Evolutionary conservation across 2,329 filamentous ascomycete genomes (phyloP).

Genomic region (Diplodia sapinea): DNA sequence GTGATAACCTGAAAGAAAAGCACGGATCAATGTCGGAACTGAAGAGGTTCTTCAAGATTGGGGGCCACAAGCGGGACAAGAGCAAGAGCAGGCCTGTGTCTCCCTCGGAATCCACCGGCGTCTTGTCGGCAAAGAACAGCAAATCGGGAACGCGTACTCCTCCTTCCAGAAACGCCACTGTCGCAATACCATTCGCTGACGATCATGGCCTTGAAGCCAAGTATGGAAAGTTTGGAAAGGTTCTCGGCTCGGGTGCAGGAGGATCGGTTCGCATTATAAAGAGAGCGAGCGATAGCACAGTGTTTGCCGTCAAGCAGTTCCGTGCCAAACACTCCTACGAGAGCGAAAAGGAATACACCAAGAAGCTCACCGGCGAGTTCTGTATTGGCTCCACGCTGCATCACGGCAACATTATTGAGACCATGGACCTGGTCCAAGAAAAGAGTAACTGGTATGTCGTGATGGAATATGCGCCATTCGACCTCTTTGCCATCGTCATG

Average conservation of each 20-base stretch:
- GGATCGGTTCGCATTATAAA: constrained; percentile 95
- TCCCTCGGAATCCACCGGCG: constrained; percentile 47
- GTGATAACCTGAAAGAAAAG: constrained; percentile 36
- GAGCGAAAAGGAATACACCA: constrained; percentile 92
- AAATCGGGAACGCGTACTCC: constrained; percentile 49
- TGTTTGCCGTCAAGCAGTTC: constrained; percentile 98
- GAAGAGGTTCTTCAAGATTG: constrained; percentile 93
- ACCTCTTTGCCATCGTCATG: constrained; percentile 98
- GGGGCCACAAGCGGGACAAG: constrained; percentile 66
- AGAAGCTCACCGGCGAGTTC: constrained; percentile 97
- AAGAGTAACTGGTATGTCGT: constrained; percentile 96
- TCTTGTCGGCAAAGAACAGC: constrained; percentile 58
- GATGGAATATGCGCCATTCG: constrained; percentile 97
- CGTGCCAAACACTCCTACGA: constrained; percentile 90
- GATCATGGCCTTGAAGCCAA: constrained; percentile 89
- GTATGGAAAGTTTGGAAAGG: constrained; percentile 94
- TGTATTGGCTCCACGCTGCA: constrained; percentile 96
- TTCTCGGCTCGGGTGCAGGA: constrained; percentile 90
- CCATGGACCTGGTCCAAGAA: constrained; percentile 93
- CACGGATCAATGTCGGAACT: constrained; percentile 90
- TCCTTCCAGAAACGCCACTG: constrained; percentile 36
- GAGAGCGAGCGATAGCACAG: constrained; percentile 86
- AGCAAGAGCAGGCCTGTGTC: constrained; percentile 65
- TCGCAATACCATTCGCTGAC: constrained; percentile 81
- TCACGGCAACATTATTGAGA: constrained; percentile 98